A percentile compares a stretch with the other conserved stretches of the same genome.
phyloP scores from a whole-genome alignment of 257 asterid genomes.

The Rauvolfia tetraphylla region DNA sequence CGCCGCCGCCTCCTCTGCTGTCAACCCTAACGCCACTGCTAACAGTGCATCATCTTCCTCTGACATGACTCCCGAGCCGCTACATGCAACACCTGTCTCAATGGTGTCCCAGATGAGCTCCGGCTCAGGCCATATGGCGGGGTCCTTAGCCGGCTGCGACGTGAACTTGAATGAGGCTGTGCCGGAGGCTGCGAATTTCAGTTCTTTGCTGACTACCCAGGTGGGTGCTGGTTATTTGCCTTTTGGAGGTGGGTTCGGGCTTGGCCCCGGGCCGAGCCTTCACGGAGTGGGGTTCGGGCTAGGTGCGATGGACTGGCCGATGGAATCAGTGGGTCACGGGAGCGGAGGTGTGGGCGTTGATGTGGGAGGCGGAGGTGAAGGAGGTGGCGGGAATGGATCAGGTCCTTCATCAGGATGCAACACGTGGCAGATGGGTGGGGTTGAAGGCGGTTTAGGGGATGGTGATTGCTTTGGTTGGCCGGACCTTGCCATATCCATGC shows the following conservation, averaged over 20 bases:
- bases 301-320: slow-evolving; percentile 39
- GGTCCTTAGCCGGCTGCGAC: slow-evolving; percentile 24
- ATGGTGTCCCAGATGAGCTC: slow-evolving; percentile 16
- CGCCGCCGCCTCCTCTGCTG: not conserved
- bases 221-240: slow-evolving; percentile 27
- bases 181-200: slow-evolving; percentile 30
- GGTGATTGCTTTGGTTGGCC: slow-evolving; percentile 56
- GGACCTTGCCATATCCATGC: slow-evolving; percentile 53
- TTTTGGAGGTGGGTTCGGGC: slow-evolving; percentile 26
- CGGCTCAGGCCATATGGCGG: slow-evolving; percentile 20
- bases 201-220: slow-evolving; percentile 22
- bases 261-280: slow-evolving; percentile 28
- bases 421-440: slow-evolving; percentile 51
- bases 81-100: slow-evolving; percentile 15
- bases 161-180: slow-evolving; percentile 42
- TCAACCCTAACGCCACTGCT: not conserved
- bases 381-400: slow-evolving; percentile 1
- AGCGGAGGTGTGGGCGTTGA: slow-evolving; percentile 4
- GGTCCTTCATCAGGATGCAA: slow-evolving; percentile 19
- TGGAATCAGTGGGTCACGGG: slow-evolving; percentile 24
- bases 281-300: slow-evolving; percentile 36
- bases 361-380: slow-evolving; percentile 21
- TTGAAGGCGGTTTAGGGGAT: slow-evolving; percentile 27
- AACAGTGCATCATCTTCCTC: slow-evolving; percentile 10
- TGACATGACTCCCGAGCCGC: slow-evolving; percentile 9